Base-by-base conservation (phyloP, 805 yeast genomes). In the Cyberlindnera euphorbiae region DNA sequence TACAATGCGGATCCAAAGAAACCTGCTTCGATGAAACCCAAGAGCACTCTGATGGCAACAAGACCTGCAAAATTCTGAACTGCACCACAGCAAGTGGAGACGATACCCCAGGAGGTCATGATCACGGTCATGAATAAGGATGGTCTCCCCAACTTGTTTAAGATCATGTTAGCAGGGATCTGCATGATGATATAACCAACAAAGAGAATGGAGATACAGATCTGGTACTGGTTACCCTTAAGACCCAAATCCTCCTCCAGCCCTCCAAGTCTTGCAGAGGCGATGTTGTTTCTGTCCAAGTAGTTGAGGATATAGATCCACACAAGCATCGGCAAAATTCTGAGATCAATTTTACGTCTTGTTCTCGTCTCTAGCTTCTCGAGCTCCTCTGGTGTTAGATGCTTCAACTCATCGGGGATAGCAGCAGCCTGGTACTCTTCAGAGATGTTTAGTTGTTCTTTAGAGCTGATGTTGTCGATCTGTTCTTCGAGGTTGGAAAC, bases 101-200 rank as follows among this genome's bases (percentile, higher is more conserved):
- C 52, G 13, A 64, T 28, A 1, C 67, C 62, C 78, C 78, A 73
- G 7, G 68, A 52, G 14, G 58, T 60, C 77, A 74, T 72, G 28
- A 71, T 64, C 9, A 52, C 39, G 0, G 79, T 64, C 31, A 76
- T 66, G 46, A 71, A 73, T 9, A 71, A 36, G 0, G 77, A 64
- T 1, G 83, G 81, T 38, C 60, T 65, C 1, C 73, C 76, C 7
- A 67, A 49, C 30, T 61, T 53, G 45, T 65, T 69, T 34, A 71
- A 48, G 9, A 72, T 47, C 50, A 62, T 55, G 33, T 67, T 67
- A 1, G 75, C 62, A 8, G 79, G 79, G 19, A 73, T 60, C 41
- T 69, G 75, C 24, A 75, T 76, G 25, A 74, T 44, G 31, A 71
- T 65, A 38, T 73, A 73, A 13, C 79, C 79, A 14, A 68, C 69